A percentile compares a stretch with the other conserved stretches of the same genome.
phyloP scores from a whole-genome alignment of 75 land plant species.

The Larix kaempferi region DNA sequence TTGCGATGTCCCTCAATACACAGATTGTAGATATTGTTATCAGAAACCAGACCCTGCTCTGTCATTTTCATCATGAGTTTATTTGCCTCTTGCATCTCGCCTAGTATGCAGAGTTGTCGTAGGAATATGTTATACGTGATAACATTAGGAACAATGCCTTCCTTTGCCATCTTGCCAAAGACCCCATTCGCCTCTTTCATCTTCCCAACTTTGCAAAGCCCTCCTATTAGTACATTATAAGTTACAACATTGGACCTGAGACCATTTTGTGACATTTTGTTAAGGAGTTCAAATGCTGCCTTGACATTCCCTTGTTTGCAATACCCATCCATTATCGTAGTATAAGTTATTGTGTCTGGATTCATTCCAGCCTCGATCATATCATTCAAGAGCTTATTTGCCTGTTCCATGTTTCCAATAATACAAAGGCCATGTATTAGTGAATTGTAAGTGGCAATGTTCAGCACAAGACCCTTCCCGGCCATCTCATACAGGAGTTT shows the following conservation, averaged over 20 bases:
- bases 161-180: conserved; percentile 60
- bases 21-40: conserved; percentile 73
- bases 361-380: conserved; percentile 53
- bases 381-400: conserved; percentile 46
- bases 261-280: conserved; percentile 60
- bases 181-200: conserved; percentile 54
- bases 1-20: conserved; percentile 65
- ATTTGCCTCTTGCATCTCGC: conserved; percentile 32
- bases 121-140: conserved; percentile 68
- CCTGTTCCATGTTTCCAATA: conserved; percentile 49
- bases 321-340: conserved; percentile 68
- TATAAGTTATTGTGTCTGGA: conserved; percentile 66
- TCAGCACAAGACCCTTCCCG: conserved; percentile 55
- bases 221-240: conserved; percentile 74
- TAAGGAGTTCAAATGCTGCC: conserved; percentile 38
- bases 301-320: conserved; percentile 53
- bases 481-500: conserved; percentile 66
- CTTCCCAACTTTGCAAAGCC: conserved; percentile 58
- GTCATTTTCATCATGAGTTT: conserved; percentile 51
- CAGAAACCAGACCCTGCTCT: conserved; percentile 43
- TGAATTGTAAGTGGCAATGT: conserved; percentile 56
- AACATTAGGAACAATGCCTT: conserved; percentile 60
- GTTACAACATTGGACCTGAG: conserved; percentile 60
- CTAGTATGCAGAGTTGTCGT: conserved; percentile 42
- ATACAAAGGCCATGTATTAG: conserved; percentile 75